phyloP scores from a whole-genome alignment of 164 flowering plant genomes.

The Macadamia integrifolia region DNA sequence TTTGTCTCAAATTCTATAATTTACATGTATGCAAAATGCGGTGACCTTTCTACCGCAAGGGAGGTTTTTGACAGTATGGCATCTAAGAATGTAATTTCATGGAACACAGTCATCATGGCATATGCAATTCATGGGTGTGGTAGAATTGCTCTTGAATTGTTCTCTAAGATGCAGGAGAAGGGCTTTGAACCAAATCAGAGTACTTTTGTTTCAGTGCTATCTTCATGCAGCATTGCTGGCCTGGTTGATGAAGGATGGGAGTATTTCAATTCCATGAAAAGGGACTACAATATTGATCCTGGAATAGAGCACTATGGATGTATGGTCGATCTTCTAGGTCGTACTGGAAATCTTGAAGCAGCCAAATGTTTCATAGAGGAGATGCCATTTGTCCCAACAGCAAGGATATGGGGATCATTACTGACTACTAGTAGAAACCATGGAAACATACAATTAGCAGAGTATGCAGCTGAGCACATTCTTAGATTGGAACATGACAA shows the following conservation, averaged over 20 bases:
- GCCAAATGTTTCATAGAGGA: slow-evolving; percentile 39
- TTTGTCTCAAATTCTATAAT: slow-evolving; percentile 48
- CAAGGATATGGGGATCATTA: slow-evolving; percentile 73
- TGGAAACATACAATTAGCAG: slow-evolving; percentile 43
- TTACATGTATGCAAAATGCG: slow-evolving; percentile 63
- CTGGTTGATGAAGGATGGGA: slow-evolving; percentile 56
- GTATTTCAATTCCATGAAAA: slow-evolving; percentile 46
- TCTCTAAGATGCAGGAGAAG: slow-evolving; percentile 35
- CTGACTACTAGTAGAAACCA: slow-evolving; percentile 49
- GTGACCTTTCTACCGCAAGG: slow-evolving; percentile 40
- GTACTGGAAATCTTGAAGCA: slow-evolving; percentile 34
- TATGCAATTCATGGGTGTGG: slow-evolving; percentile 70
- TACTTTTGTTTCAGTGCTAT: slow-evolving; percentile 58
- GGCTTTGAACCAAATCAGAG: slow-evolving; percentile 46
- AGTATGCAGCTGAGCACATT: slow-evolving; percentile 39
- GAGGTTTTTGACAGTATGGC: slow-evolving; percentile 37
- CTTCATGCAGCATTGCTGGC: slow-evolving; percentile 62
- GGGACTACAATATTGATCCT: slow-evolving; percentile 41
- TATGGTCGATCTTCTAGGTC: slow-evolving; percentile 66
- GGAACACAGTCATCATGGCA: slow-evolving; percentile 68
- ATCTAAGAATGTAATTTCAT: slow-evolving; percentile 50
- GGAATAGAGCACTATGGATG: slow-evolving; percentile 68
- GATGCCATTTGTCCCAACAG: slow-evolving; percentile 50
- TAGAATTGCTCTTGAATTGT: slow-evolving; percentile 28
- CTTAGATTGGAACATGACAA: slow-evolving; percentile 46